Base-by-base conservation (phyloP, 1,139 yeast species). In the Taphrina deformans region DNA sequence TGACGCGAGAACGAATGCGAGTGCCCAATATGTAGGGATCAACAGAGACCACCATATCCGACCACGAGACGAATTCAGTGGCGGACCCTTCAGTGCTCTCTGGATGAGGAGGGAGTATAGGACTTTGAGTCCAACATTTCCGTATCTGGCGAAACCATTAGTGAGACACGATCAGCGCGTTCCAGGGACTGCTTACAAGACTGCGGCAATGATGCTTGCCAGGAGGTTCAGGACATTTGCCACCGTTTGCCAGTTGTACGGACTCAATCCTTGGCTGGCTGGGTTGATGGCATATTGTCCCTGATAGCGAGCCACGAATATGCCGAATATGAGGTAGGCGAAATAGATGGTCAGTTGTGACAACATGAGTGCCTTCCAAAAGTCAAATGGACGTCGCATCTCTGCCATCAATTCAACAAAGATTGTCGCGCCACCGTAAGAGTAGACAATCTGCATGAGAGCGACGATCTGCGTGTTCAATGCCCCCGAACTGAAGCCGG, bases 391-490 rank as follows among this genome's bases (percentile, higher is more conserved):
- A 53, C 79, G 73, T 66, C 75, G 75, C 79, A 80, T 76, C 71
- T 80, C 82, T 6, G 81, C 77, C 79, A 80, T 76, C 68, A 79
- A 76, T 69, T 79, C 81, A 41, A 77, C 73, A 71, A 79, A 79
- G 66, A 79, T 77, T 69, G 79, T 75, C 24, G 82, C 81, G 71
- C 82, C 82, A 66, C 82, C 82, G 73, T 78, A 80, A 3, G 82
- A 78, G 68, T 77, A 80, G 38, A 79, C 82, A 70, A 79, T 78
- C 71, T 80, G 79, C 76, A 78, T 79, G 70, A 78, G 72, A 55
- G 78, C 82, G 62, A 71, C 70, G 38, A 77, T 73, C 69, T 74
- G 78, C 67, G 68, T 69, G 62, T 72, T 69, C 67, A 74, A 75
- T 55, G 70, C 61, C 18, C 76, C 77, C 55, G 72, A 65, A 58